phyloP scores from a whole-genome alignment of 129 eudicot species.

The Centella asiatica region DNA sequence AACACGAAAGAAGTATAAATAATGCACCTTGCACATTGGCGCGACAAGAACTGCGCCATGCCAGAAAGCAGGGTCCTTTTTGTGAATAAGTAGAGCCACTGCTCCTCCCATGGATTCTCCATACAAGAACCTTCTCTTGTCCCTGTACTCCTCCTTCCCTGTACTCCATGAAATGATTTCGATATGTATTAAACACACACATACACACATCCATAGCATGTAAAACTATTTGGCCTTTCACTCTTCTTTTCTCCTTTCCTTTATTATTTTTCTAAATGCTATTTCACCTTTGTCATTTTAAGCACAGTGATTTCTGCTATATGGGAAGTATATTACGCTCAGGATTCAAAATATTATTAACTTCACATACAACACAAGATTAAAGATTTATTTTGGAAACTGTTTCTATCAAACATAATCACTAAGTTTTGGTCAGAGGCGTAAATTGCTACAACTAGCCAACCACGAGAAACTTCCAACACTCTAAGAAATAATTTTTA shows the following conservation, averaged over 20 bases:
- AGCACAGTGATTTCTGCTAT: neutral
- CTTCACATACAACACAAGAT: neutral
- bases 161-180: constrained; percentile 2
- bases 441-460: too few relatives aligned
- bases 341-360: neutral
- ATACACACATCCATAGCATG: neutral
- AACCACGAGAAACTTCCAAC: too few relatives aligned
- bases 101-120: constrained; percentile 99
- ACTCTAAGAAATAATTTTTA: too few relatives aligned
- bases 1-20: too few relatives aligned
- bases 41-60: constrained; percentile 95
- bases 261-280: too few relatives aligned
- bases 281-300: neutral
- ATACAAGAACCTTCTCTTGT: constrained; percentile 67
- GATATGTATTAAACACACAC: neutral
- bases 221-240: too few relatives aligned
- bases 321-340: neutral
- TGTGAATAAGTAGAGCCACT: constrained; percentile 70
- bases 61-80: constrained; percentile 82
- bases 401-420: neutral
- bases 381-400: neutral
- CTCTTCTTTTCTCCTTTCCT: too few relatives aligned
- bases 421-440: too few relatives aligned
- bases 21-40: constrained; percentile 99
- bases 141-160: constrained; percentile 60